These are phyloP conservation scores for Solanum pinnatisectum DNA, from an alignment of 257 asterid genomes.

Conservation along the genomic window DNA sequence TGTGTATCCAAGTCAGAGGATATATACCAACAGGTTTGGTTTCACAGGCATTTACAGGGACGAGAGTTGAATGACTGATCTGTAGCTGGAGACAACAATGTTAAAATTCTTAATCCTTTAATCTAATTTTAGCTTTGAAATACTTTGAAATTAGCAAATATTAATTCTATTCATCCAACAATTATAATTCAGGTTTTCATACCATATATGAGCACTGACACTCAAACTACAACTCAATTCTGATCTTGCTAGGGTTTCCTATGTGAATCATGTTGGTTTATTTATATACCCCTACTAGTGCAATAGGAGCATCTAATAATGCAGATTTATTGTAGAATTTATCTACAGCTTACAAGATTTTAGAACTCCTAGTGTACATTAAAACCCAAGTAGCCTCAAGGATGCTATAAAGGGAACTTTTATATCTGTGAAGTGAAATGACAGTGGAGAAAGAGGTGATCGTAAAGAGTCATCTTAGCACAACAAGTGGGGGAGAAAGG, in stretches of 20 bases:
- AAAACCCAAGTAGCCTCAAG: background rate
- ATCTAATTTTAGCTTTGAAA: background rate
- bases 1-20: background rate
- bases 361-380: background rate
- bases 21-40: too few species aligned
- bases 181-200: background rate
- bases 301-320: background rate
- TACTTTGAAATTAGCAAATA: background rate
- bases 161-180: background rate
- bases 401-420: background rate
- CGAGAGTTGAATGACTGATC: too few species aligned
- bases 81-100: too few species aligned
- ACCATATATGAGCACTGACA: background rate
- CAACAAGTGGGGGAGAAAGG: background rate
- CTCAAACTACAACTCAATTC: background rate
- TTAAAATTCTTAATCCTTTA: too few species aligned
- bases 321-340: background rate
- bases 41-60: too few species aligned
- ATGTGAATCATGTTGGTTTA: background rate
- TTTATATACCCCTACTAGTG: background rate
- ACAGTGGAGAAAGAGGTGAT: background rate
- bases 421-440: background rate
- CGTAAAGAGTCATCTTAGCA: background rate
- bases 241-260: background rate
- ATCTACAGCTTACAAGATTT: background rate